phyloP scores from a whole-genome alignment of 2,329 filamentous ascomycete genomes.

The Claviceps sp. region DNA sequence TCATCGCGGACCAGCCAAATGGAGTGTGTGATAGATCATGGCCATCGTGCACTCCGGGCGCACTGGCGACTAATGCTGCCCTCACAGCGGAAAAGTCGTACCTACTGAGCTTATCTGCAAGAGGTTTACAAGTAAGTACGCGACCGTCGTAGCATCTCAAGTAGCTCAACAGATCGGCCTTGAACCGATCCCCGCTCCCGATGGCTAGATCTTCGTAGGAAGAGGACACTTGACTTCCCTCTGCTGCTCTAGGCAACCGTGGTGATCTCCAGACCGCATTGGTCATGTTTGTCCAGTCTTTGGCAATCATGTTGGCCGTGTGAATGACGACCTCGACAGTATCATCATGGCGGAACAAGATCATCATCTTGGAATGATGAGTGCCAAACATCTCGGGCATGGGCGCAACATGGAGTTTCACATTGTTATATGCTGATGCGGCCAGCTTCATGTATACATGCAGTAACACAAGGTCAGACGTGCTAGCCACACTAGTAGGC shows the following conservation, averaged over 20 bases:
- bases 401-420: conserved; percentile 58
- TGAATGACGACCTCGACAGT: conserved; percentile 70
- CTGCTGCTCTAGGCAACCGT: conserved; percentile 38
- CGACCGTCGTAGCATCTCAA: conserved; percentile 52
- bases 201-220: conserved; percentile 7
- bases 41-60: conserved; percentile 53
- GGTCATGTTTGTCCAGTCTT: conserved; percentile 80
- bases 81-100: conserved; percentile 60
- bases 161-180: conserved; percentile 61
- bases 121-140: conserved; percentile 35
- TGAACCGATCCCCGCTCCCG: conserved; percentile 60
- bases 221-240: not conserved
- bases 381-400: conserved; percentile 80
- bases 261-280: conserved; percentile 75
- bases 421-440: conserved; percentile 49
- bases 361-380: conserved; percentile 76
- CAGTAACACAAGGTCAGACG: not conserved
- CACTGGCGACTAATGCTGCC: conserved; percentile 64
- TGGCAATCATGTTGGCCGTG: conserved; percentile 81
- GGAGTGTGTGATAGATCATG: conserved; percentile 34
- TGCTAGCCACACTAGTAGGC: not conserved
- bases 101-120: conserved; percentile 42
- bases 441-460: conserved; percentile 3
- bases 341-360: conserved; percentile 67
- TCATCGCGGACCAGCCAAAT: conserved; percentile 68